Base-by-base conservation (phyloP, 2,329 filamentous ascomycete genomes). In the Neurospora sp. region DNA sequence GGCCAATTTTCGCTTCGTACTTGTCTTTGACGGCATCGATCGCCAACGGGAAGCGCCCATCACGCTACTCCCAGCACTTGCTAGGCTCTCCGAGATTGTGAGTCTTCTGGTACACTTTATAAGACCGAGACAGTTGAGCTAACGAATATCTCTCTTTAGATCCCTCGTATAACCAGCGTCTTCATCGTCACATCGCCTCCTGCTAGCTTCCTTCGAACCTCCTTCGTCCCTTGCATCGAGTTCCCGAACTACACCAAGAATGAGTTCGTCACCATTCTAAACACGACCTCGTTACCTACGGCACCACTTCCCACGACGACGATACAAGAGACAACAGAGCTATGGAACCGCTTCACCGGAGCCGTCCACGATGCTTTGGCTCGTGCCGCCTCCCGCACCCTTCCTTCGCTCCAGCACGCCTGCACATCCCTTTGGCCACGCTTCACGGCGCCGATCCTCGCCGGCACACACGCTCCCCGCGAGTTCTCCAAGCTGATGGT, bases 1-100 rank as follows among this genome's bases (percentile, higher is more conserved):
- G 46, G 74, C 77, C 23, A 75, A 77, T 66, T 83, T 82, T 73
- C 88, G 90, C 73, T 93, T 97, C 75, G 89, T 95, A 8, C 80
- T 98, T 70, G 92, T 97, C 11, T 86, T 98, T 72, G 96, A 98
- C 82, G 92, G 89, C 11, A 90, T 98, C 70, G 95, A 98, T 78
- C 87, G 86, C 72, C 92, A 97, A 78, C 86, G 91, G 76, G 95
- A 98, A 77, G 88, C 91, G 6, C 88, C 91, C 6, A 85, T 88
- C 2, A 97, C 92, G 1, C 81, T 98, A 15, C 81, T 97, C 4
- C 89, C 94, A 39, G 93, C 92, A 12, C 81, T 99, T 72, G 92
- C 91, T 28, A 87, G 94, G 71, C 80, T 99, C 23, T 91, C 92
- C 15, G 93, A 97, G 79, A 86, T 90, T 71, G 92, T 96, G 81